Percentiles rank a stretch among this genome's conserved stretches.
Evolutionary conservation across 208 protist species (phyloP).

Genomic region (Acanthamoeba lenticulata): DNA sequence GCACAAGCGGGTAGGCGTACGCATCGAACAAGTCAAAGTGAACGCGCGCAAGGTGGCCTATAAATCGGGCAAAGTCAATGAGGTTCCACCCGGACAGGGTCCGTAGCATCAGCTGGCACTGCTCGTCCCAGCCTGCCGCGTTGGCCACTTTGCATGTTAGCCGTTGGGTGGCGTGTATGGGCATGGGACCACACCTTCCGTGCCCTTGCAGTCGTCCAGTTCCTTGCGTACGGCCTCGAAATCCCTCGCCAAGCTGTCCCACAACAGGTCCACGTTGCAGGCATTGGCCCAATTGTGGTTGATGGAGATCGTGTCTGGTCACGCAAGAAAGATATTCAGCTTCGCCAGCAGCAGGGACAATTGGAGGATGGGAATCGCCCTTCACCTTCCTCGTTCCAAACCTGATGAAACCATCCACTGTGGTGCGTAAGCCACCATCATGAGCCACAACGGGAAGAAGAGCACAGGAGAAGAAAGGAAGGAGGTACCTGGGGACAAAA

Average conservation of each 20-base stretch:
- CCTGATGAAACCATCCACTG: constrained; percentile 65
- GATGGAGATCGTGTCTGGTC: constrained; percentile 39
- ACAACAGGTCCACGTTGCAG: constrained; percentile 59
- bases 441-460: not conserved
- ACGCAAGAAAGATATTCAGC: not conserved
- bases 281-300: constrained; percentile 67
- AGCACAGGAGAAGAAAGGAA: not conserved
- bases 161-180: not conserved
- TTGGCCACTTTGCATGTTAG: not conserved
- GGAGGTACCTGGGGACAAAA: constrained; percentile 22
- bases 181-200: not conserved
- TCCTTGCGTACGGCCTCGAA: constrained; percentile 8
- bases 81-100: constrained; percentile 50
- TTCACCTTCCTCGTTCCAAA: constrained; percentile 24
- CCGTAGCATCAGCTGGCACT: constrained; percentile 26
- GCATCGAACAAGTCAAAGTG: not conserved
- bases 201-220: constrained; percentile 60
- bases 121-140: constrained; percentile 29
- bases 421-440: not conserved
- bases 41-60: not conserved
- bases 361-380: not conserved
- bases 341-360: not conserved
- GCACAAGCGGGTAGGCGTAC: not conserved
- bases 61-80: not conserved
- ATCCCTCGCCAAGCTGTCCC: not conserved